phyloP scores from a whole-genome alignment of 805 yeast species.

The Myxozyma neotropica region DNA sequence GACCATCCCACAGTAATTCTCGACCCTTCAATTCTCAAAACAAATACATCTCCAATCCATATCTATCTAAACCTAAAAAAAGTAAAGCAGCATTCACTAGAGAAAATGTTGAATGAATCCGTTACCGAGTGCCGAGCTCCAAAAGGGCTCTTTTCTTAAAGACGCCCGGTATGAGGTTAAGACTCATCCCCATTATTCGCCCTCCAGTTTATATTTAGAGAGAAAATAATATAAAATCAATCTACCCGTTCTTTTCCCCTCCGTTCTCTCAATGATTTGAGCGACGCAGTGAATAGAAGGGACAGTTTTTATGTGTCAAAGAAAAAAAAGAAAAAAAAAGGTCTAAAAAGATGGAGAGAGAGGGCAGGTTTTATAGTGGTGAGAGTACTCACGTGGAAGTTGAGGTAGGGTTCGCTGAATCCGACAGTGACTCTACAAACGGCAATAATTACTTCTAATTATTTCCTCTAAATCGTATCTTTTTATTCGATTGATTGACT shows the following conservation, averaged over 20 bases:
- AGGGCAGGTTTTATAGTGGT: neutral
- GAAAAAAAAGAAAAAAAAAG: conserved; percentile 12
- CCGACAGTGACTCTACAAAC: too few species aligned
- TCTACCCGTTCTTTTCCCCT: conserved; percentile 33
- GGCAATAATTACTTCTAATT: too few species aligned
- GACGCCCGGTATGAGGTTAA: conserved; percentile 26
- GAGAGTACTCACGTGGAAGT: neutral
- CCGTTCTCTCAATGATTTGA: conserved; percentile 20
- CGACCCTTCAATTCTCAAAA: neutral
- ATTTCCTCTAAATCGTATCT: too few species aligned
- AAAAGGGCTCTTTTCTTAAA: neutral
- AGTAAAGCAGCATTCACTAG: too few species aligned
- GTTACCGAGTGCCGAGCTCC: conserved; percentile 16
- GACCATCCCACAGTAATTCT: too few species aligned
- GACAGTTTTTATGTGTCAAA: conserved; percentile 16
- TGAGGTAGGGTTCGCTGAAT: neutral
- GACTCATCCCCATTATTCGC: conserved; percentile 2
- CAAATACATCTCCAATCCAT: too few species aligned
- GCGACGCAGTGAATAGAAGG: conserved; percentile 32
- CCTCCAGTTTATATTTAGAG: neutral
- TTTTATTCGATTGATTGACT: too few species aligned
- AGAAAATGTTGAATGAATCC: conserved; percentile 5
- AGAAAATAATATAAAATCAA: neutral
- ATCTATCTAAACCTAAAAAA: too few species aligned
- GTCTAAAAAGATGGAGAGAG: neutral